Evolutionary conservation across 306 rosid genomes (phyloP).

Genomic region (Fagus sylvatica): DNA sequence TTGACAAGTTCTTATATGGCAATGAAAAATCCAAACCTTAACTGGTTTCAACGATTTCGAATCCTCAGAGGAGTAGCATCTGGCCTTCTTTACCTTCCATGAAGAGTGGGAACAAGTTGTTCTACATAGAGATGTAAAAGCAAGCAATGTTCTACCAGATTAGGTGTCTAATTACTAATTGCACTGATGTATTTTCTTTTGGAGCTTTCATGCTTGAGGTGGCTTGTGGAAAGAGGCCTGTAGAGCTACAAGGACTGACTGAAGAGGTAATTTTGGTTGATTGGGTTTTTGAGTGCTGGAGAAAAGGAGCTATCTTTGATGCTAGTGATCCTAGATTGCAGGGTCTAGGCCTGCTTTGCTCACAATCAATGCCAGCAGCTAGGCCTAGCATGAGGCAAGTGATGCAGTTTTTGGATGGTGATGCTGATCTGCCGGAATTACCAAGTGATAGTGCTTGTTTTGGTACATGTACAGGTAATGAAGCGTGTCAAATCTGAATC

Average conservation of each 20-base stretch:
- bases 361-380: slow-evolving; percentile 39
- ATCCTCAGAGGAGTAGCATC: slow-evolving; percentile 31
- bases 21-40: slow-evolving; percentile 9
- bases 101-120: slow-evolving; percentile 75
- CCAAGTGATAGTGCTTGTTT: background rate
- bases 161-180: slow-evolving; percentile 52
- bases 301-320: slow-evolving; percentile 43
- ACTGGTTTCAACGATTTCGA: slow-evolving; percentile 39
- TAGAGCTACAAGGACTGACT: slow-evolving; percentile 26
- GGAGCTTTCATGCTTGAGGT: slow-evolving; percentile 73
- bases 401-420: slow-evolving; percentile 46
- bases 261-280: slow-evolving; percentile 56
- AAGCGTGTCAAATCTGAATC: background rate
- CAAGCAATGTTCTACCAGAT: slow-evolving; percentile 70
- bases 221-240: slow-evolving; percentile 70
- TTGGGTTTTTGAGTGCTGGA: slow-evolving; percentile 46
- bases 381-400: slow-evolving; percentile 71
- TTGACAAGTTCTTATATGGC: slow-evolving; percentile 27
- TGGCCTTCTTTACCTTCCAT: slow-evolving; percentile 36
- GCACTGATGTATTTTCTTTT: slow-evolving; percentile 61
- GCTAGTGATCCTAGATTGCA: slow-evolving; percentile 54
- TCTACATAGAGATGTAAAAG: slow-evolving; percentile 74
- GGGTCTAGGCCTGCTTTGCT: slow-evolving; percentile 52
- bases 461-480: background rate
- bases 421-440: slow-evolving; percentile 29